Conservation (phyloP, 345 rosid species). For the Bruguiera sexangula region DNA sequence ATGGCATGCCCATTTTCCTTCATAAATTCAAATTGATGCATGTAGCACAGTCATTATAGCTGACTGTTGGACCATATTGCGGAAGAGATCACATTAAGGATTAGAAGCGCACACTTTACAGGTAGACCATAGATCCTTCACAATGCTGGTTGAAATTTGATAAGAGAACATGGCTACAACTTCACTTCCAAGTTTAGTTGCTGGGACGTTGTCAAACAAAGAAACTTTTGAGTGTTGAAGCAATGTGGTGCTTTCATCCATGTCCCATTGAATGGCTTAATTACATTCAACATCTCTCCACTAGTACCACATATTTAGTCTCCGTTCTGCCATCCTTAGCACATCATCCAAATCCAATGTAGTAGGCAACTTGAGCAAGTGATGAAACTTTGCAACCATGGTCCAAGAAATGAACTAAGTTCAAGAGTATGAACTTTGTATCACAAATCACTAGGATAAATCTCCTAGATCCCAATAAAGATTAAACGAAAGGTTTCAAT, state of each 20-base stretch:
- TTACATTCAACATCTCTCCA: constrained; percentile 5
- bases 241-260: background rate
- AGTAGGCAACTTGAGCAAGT: constrained; percentile 2
- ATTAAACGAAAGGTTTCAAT: too few relatives aligned
- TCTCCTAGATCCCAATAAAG: too few relatives aligned
- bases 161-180: background rate
- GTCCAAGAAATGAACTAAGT: background rate
- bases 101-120: background rate
- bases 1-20: constrained; percentile 30
- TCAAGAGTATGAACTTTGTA: too few relatives aligned
- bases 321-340: background rate
- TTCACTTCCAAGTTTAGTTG: constrained; percentile 4
- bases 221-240: constrained; percentile 7
- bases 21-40: constrained; percentile 19
- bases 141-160: background rate
- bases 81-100: constrained; percentile 8
- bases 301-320: constrained; percentile 6
- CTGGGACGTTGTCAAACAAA: background rate
- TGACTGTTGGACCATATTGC: constrained; percentile 14
- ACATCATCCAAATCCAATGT: constrained; percentile 10
- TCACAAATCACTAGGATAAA: too few relatives aligned
- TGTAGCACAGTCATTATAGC: constrained; percentile 8
- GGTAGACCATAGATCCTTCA: background rate
- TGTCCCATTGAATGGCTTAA: constrained; percentile 1
- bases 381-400: background rate